These are phyloP conservation scores for Aspergillus quadricinctus DNA, from an alignment of 2,329 filamentous ascomycete genomes.

Conservation along the genomic window DNA sequence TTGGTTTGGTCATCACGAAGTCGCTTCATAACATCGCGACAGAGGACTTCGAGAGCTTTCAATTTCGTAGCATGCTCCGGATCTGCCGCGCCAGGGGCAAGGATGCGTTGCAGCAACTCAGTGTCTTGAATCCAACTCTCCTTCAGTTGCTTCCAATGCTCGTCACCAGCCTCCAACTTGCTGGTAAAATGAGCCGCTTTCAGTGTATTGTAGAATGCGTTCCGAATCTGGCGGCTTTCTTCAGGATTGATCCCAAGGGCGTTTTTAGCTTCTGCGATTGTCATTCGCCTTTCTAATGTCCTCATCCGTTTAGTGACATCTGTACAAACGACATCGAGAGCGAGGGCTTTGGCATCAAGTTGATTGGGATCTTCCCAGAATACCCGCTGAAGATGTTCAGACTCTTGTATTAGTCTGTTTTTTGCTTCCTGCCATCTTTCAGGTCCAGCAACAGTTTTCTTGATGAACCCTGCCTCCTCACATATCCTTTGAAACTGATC, in stretches of 20 bases:
- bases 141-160: conserved; percentile 69
- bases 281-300: conserved; percentile 61
- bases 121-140: conserved; percentile 61
- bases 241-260: conserved; percentile 64
- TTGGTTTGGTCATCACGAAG: conserved; percentile 63
- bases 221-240: conserved; percentile 61
- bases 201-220: conserved; percentile 62
- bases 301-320: conserved; percentile 80
- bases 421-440: conserved; percentile 72
- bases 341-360: conserved; percentile 60
- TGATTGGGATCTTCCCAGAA: conserved; percentile 58
- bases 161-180: conserved; percentile 67
- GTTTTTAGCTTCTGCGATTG: conserved; percentile 70
- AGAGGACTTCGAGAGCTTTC: conserved; percentile 66
- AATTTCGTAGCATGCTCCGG: conserved; percentile 53
- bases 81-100: conserved; percentile 50
- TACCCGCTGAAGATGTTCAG: conserved; percentile 57
- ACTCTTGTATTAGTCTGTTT: conserved; percentile 60
- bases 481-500: conserved; percentile 68
- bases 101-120: conserved; percentile 51
- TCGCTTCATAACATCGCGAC: conserved; percentile 73
- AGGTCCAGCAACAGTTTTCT: conserved; percentile 70
- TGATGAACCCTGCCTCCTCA: conserved; percentile 60
- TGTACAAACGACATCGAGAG: conserved; percentile 73
- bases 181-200: conserved; percentile 64